Evolutionary conservation across 108 stramenopile species (phyloP).

Genomic region (Skeletonema menzelii): DNA sequence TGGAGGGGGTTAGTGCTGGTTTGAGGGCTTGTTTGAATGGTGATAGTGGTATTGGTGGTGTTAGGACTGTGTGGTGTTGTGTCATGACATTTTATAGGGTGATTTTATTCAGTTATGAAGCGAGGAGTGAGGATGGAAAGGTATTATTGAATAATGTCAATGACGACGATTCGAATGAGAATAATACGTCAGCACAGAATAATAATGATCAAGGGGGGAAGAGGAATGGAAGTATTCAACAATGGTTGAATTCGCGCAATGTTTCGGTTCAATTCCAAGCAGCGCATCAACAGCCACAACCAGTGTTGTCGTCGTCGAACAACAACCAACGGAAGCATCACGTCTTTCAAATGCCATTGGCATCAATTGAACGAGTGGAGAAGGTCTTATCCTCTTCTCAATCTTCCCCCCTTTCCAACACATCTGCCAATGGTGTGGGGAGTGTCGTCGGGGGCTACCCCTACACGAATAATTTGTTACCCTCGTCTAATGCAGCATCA

Average conservation of each 20-base stretch:
- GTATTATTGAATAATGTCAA: slow-evolving; percentile 22
- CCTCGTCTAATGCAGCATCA: slow-evolving; percentile 28
- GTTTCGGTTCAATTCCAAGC: slow-evolving; percentile 48
- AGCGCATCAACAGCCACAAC: slow-evolving; percentile 14
- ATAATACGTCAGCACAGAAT: background rate
- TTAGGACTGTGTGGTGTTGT: slow-evolving; percentile 74
- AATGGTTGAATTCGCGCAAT: slow-evolving; percentile 37
- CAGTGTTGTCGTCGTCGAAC: slow-evolving; percentile 28
- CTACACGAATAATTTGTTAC: slow-evolving; percentile 9
- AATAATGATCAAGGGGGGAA: background rate
- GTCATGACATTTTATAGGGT: slow-evolving; percentile 84
- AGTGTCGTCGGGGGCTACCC: background rate
- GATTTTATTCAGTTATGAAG: slow-evolving; percentile 61
- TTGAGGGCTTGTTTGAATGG: slow-evolving; percentile 6
- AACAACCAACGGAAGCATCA: slow-evolving; percentile 40
- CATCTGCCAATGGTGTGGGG: background rate
- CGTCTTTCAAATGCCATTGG: slow-evolving; percentile 76
- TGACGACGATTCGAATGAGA: background rate
- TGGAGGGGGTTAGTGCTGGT: background rate
- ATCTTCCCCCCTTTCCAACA: slow-evolving; percentile 10
- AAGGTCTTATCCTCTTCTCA: slow-evolving; percentile 49
- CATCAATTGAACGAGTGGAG: slow-evolving; percentile 84
- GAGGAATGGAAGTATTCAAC: slow-evolving; percentile 8
- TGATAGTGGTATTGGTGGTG: background rate
- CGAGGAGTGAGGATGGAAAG: slow-evolving; percentile 19